Evolutionary conservation across 2,329 filamentous ascomycete species (phyloP).

Genomic region (Emmonsiellopsis sp.): DNA sequence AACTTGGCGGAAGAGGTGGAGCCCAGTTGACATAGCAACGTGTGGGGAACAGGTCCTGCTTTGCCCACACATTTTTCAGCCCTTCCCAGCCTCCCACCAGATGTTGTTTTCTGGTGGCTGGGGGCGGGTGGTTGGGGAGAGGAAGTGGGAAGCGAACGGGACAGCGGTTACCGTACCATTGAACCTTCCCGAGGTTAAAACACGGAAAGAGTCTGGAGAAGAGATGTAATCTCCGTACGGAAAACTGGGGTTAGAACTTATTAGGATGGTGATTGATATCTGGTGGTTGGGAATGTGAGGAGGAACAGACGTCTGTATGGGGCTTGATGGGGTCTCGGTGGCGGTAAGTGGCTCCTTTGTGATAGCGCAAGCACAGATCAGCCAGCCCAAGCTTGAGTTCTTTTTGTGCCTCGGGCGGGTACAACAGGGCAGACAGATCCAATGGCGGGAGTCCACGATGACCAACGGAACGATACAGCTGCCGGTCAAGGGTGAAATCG

Average conservation of each 20-base stretch:
- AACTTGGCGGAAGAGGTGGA: neutral
- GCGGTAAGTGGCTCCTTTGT: neutral
- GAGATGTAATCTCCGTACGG: neutral
- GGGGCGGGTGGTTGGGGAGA: neutral
- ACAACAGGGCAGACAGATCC: too few relatives aligned
- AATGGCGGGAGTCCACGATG: neutral
- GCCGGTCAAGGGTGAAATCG: neutral
- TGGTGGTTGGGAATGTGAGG: neutral
- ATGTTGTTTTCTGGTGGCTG: neutral
- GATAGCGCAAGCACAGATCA: neutral
- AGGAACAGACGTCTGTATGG: neutral
- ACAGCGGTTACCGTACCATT: neutral
- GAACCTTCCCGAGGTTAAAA: neutral
- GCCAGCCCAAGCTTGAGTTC: neutral
- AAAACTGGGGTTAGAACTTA: neutral
- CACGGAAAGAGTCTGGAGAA: neutral
- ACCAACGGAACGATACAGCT: neutral
- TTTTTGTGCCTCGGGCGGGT: neutral
- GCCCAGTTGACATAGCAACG: neutral
- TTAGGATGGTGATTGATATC: neutral
- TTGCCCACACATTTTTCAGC: too few relatives aligned
- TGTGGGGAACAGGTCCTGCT: neutral
- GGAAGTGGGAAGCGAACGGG: too few relatives aligned
- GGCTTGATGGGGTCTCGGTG: neutral
- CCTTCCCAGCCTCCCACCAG: too few relatives aligned